Percentiles rank a stretch among this genome's conserved stretches.
phyloP scores from a whole-genome alignment of 345 rosid genomes.

The Eutrema japonicum region DNA sequence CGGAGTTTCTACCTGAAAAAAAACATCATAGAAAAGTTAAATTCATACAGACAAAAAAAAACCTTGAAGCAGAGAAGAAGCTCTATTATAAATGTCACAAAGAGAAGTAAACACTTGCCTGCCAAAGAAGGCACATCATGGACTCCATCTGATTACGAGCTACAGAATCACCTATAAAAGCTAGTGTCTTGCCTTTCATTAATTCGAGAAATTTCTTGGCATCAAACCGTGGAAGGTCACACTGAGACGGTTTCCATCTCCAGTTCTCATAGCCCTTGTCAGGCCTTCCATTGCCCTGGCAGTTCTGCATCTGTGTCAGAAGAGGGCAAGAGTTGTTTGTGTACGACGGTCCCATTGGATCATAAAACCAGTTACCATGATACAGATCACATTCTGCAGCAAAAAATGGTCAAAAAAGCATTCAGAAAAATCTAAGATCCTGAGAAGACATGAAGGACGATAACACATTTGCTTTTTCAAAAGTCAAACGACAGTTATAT shows the following conservation, averaged over 20 bases:
- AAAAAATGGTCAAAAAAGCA: constrained; percentile 11
- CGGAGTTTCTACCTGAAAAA: constrained; percentile 80
- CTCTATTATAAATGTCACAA: not conserved
- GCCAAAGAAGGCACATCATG: constrained; percentile 94
- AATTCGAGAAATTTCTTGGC: constrained; percentile 77
- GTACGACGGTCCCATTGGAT: constrained; percentile 72
- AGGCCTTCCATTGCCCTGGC: constrained; percentile 96
- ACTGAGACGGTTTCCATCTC: constrained; percentile 88
- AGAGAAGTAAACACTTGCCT: constrained; percentile 58
- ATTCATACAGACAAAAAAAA: not conserved
- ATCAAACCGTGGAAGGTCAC: constrained; percentile 87
- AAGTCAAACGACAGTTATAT: not conserved
- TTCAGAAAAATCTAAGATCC: not conserved
- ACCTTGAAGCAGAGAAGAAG: not conserved
- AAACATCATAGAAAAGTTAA: not conserved
- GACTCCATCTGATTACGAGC: constrained; percentile 99
- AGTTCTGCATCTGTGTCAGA: constrained; percentile 93
- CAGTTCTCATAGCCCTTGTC: constrained; percentile 84
- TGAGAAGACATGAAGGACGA: not conserved
- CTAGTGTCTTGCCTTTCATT: constrained; percentile 92
- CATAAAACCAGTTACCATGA: constrained; percentile 83
- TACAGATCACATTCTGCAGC: constrained; percentile 75
- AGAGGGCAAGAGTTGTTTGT: constrained; percentile 91
- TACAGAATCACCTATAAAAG: constrained; percentile 91
- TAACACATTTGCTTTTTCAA: not conserved